These are phyloP conservation scores for Trichoderma polysporum DNA, from an alignment of 2,329 filamentous ascomycete species.

Conservation along the genomic window DNA sequence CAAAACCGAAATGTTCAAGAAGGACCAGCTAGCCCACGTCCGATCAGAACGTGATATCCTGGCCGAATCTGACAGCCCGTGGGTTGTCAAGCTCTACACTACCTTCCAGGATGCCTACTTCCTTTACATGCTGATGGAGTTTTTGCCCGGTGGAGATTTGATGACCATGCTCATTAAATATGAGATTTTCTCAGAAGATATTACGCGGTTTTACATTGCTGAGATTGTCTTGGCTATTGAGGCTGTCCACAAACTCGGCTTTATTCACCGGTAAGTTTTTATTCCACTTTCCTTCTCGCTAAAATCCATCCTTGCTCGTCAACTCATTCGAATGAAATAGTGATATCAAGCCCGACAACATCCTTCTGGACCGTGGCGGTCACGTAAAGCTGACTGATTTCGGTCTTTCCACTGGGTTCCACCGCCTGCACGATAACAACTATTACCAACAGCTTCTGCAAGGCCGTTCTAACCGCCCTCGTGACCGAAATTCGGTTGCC, in stretches of 20 bases:
- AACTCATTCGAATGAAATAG: slow-evolving; percentile 44
- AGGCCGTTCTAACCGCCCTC: slow-evolving; percentile 68
- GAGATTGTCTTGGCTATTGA: slow-evolving; percentile 98
- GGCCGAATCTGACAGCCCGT: slow-evolving; percentile 98
- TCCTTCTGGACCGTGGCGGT: slow-evolving; percentile 88
- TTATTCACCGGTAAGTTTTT: slow-evolving; percentile 83
- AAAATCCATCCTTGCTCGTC: neutral
- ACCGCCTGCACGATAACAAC: slow-evolving; percentile 95
- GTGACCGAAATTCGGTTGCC: slow-evolving; percentile 89
- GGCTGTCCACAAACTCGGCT: slow-evolving; percentile 94
- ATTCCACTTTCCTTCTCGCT: neutral
- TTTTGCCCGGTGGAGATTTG: slow-evolving; percentile 93
- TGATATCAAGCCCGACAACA: slow-evolving; percentile 99
- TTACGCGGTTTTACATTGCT: slow-evolving; percentile 98
- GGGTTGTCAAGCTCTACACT: slow-evolving; percentile 97
- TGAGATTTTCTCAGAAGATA: slow-evolving; percentile 98
- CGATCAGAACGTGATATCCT: slow-evolving; percentile 96
- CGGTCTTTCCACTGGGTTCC: slow-evolving; percentile 94
- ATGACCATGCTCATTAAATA: slow-evolving; percentile 99
- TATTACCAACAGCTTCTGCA: slow-evolving; percentile 97
- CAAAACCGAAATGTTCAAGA: slow-evolving; percentile 99
- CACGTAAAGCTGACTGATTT: slow-evolving; percentile 99
- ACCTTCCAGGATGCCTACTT: slow-evolving; percentile 97
- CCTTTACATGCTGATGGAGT: slow-evolving; percentile 99
- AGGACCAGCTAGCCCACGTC: slow-evolving; percentile 95